Base-by-base conservation (phyloP, 768 basidiomycete species). In the Lanmaoa rubissima region DNA sequence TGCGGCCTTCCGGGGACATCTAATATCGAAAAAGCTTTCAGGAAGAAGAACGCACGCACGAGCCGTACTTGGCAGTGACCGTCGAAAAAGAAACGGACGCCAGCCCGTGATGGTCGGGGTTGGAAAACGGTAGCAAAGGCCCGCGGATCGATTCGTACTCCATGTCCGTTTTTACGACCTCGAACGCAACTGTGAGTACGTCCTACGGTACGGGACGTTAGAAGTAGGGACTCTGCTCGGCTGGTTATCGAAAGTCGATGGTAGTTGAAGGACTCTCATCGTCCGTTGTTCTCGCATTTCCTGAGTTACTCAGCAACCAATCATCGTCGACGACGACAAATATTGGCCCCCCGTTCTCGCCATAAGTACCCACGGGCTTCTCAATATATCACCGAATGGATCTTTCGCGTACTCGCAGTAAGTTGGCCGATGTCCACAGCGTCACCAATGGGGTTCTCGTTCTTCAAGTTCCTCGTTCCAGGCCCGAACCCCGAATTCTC, bases 141-240 rank as follows among this genome's bases (percentile, higher is more conserved):
- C 58, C 58, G 58, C 58, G 57, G 58, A 59, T 59, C 58, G 58
- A 19, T 26, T 46, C 43, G 40, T 57, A 56, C 36, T 3, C 48
- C 24, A 3, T 19, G 34, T n/a, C 34, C n/a, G 2, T 17, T 12
- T 51, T 50, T 16, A 11, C 28, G 28, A 7, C 49, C 28, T 39
- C 48, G 53, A 51, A n/a, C 34, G 14, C 21, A 51, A 31, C 14
- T 9, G 26, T 24, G 21, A 24, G 24, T 21, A 28, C 24, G 52
- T 38, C 26, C 51, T 48, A 35, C 34, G 44, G 2, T 6, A 53
- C 46, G 36, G 21, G 14, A 19, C 4, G 35, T 53, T 28, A 19
- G 21, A 14, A 26, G 48, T 12, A 14, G 8, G 21, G 21, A 24
- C 21, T 24, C 21, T 24, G 21, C 21, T 24, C 21, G 21, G 21